A percentile compares a stretch with the other conserved stretches of the same genome.
phyloP scores from a whole-genome alignment of 352 stramenopile genomes.

The Globisporangium uncinulatum region DNA sequence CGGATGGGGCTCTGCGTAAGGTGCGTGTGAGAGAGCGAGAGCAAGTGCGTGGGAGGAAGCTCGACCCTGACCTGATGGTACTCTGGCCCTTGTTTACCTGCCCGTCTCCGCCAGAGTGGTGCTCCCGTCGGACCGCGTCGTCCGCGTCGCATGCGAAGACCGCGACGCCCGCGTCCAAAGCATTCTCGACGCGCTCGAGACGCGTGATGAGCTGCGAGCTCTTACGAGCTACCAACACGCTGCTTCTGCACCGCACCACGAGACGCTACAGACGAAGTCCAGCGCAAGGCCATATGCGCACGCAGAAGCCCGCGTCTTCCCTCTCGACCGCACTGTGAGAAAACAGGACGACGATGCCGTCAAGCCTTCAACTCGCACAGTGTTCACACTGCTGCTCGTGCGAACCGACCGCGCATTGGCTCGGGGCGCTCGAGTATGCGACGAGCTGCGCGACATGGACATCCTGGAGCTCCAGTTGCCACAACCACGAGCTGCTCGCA shows the following conservation, averaged over 20 bases:
- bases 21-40: too few relatives aligned
- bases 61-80: neutral
- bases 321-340: neutral
- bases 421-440: conserved; percentile 10
- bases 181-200: neutral
- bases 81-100: too few relatives aligned
- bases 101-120: conserved; percentile 18
- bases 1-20: too few relatives aligned
- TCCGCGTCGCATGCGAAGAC: conserved; percentile 23
- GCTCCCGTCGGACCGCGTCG: conserved; percentile 27
- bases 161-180: neutral
- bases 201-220: neutral
- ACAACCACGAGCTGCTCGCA: too few relatives aligned
- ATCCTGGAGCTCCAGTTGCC: conserved; percentile 25
- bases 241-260: neutral
- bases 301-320: neutral
- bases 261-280: neutral
- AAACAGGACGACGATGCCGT: neutral
- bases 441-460: conserved; percentile 23
- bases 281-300: neutral
- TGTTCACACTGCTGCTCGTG: conserved; percentile 5
- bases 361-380: neutral
- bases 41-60: neutral
- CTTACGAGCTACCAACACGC: too few relatives aligned
- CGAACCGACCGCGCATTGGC: conserved; percentile 6